phyloP scores from a whole-genome alignment of 2,329 filamentous ascomycete species.

The Trichoderma pleuroti region DNA sequence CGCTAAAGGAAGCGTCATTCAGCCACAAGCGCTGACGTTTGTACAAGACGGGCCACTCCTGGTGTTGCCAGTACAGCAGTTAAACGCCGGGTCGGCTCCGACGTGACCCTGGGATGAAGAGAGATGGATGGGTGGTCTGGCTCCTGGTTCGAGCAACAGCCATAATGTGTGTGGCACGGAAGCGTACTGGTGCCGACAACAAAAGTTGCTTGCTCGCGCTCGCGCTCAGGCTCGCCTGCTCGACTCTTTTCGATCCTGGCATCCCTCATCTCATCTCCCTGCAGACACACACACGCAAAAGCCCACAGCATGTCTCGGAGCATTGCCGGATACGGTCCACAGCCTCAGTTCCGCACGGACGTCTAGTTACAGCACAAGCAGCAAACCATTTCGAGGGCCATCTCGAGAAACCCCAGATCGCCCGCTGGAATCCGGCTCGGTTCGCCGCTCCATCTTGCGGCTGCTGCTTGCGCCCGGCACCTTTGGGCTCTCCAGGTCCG shows the following conservation, averaged over 20 bases:
- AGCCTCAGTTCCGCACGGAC: not conserved
- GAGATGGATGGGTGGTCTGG: slow-evolving; percentile 8
- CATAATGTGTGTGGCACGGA: not conserved
- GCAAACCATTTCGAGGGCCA: not conserved
- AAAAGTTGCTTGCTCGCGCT: not conserved
- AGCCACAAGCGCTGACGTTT: slow-evolving; percentile 10
- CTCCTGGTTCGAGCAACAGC: slow-evolving; percentile 8
- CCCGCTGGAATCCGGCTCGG: slow-evolving; percentile 15
- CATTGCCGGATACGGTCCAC: slow-evolving; percentile 3
- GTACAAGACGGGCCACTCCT: not conserved
- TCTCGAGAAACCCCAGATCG: not conserved
- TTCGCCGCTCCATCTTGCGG: slow-evolving; percentile 12
- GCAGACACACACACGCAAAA: not conserved
- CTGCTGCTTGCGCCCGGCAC: not conserved
- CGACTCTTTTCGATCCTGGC: not conserved
- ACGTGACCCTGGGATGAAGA: not conserved
- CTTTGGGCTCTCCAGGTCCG: not conserved
- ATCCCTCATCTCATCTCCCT: not conserved
- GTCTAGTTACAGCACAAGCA: not conserved
- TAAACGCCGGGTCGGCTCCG: slow-evolving; percentile 18
- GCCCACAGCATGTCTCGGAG: not conserved
- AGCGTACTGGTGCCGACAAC: not conserved
- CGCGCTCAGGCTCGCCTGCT: not conserved
- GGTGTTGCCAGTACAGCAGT: not conserved
- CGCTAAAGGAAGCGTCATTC: slow-evolving; percentile 5